Evolutionary conservation across 257 asterid genomes (phyloP).

Genomic region (Coffea canephora): DNA sequence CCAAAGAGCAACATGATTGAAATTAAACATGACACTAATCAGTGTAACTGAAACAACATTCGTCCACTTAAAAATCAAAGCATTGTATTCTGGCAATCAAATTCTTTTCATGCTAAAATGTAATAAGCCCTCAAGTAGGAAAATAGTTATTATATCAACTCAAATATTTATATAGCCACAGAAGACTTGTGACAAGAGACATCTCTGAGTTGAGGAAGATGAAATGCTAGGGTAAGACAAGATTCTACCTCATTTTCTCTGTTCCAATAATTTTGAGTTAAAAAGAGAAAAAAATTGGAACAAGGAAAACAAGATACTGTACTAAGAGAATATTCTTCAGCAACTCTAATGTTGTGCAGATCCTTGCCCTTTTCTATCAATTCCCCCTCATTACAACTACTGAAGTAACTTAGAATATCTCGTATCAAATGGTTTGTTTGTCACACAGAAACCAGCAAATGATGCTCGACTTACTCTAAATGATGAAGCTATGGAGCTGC

Average conservation of each 20-base stretch:
- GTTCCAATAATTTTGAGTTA: too few species aligned
- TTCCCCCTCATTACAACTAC: background rate
- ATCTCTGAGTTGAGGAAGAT: background rate
- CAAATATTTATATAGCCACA: background rate
- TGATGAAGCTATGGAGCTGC: conserved; percentile 65
- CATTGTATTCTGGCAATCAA: background rate
- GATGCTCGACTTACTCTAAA: conserved; percentile 49
- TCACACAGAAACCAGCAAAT: background rate
- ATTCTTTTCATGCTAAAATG: background rate
- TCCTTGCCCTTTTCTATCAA: background rate
- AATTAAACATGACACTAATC: background rate
- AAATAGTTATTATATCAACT: background rate
- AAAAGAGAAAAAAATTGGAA: background rate
- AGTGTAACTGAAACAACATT: background rate
- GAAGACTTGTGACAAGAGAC: too few species aligned
- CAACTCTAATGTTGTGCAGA: background rate
- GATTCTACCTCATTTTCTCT: background rate
- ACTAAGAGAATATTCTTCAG: background rate
- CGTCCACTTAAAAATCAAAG: too few species aligned
- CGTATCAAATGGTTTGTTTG: background rate
- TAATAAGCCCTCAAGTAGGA: background rate
- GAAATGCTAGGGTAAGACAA: background rate
- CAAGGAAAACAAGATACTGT: background rate
- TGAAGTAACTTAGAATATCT: background rate
- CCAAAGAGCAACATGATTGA: background rate